Conservation (phyloP, 257 asterid genomes). For the Gentiana macrophylla region DNA sequence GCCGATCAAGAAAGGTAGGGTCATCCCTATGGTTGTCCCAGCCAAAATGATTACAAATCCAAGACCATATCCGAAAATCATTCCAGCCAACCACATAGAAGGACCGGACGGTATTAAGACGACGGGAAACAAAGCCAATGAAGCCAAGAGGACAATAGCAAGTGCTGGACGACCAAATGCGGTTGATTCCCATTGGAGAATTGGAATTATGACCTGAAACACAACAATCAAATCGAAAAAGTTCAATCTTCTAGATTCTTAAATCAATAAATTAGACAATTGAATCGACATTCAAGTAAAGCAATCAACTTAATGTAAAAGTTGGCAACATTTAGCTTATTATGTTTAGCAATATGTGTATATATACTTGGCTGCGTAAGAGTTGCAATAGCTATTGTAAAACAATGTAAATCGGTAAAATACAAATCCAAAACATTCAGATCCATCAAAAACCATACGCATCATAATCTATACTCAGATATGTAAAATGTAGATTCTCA, state of each 20-base stretch:
- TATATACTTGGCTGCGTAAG: too few species aligned
- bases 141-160: conserved; percentile 65
- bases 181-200: conserved; percentile 87
- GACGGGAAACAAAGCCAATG: conserved; percentile 79
- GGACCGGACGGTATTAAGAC: conserved; percentile 87
- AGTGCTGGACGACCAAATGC: conserved; percentile 81
- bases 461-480: too few species aligned
- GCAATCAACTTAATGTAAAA: too few species aligned
- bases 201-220: conserved; percentile 59
- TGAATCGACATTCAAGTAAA: too few species aligned
- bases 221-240: conserved; percentile 14
- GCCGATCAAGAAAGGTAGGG: conserved; percentile 70
- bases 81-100: conserved; percentile 97
- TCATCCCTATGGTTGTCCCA: conserved; percentile 84
- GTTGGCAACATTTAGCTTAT: too few species aligned
- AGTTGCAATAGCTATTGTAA: too few species aligned
- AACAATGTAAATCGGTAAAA: too few species aligned
- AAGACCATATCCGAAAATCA: conserved; percentile 87
- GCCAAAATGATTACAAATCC: conserved; percentile 83
- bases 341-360: too few species aligned
- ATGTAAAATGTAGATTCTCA: too few species aligned
- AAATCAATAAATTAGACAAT: neutral
- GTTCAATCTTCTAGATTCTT: conserved; percentile 9
- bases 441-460: too few species aligned
- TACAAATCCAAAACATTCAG: too few species aligned